Conservation (phyloP, 2,329 filamentous ascomycete genomes). For the Diaporthe vaccinii region DNA sequence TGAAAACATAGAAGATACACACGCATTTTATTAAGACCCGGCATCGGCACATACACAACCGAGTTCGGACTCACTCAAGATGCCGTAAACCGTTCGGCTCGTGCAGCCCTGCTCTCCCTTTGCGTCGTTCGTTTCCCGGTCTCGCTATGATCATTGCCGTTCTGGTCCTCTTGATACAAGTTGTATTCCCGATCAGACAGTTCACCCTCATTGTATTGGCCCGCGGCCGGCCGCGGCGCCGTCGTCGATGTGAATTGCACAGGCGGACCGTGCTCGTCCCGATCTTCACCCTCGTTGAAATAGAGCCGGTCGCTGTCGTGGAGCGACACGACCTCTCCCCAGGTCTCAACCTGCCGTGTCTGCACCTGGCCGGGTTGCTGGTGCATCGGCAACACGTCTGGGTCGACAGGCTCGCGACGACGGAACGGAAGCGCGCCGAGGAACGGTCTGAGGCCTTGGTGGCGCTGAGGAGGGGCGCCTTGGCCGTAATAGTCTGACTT, state of each 20-base stretch:
- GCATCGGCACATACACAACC: no score
- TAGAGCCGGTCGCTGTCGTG: slow-evolving; percentile 41
- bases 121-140: slow-evolving; percentile 30
- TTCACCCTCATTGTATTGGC: slow-evolving; percentile 39
- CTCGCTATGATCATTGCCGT: slow-evolving; percentile 29
- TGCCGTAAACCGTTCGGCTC: slow-evolving; percentile 38
- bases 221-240: slow-evolving; percentile 41
- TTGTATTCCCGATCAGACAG: slow-evolving; percentile 35
- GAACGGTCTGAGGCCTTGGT: slow-evolving; percentile 20
- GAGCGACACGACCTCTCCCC: slow-evolving; percentile 42
- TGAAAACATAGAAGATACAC: background rate
- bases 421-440: slow-evolving; percentile 28
- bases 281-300: slow-evolving; percentile 41
- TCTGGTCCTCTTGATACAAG: slow-evolving; percentile 34
- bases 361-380: slow-evolving; percentile 38
- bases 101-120: slow-evolving; percentile 38
- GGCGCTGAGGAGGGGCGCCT: slow-evolving; percentile 38
- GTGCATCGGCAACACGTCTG: slow-evolving; percentile 39
- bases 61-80: background rate
- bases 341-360: slow-evolving; percentile 39
- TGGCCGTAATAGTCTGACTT: slow-evolving; percentile 37
- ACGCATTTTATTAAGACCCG: background rate
- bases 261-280: slow-evolving; percentile 32
- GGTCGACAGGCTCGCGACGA: slow-evolving; percentile 27
- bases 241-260: slow-evolving; percentile 39